Evolutionary conservation across 345 rosid species (phyloP), one percentile per base, ranked within the genome.

Genomic region (Luvunga scandens): DNA sequence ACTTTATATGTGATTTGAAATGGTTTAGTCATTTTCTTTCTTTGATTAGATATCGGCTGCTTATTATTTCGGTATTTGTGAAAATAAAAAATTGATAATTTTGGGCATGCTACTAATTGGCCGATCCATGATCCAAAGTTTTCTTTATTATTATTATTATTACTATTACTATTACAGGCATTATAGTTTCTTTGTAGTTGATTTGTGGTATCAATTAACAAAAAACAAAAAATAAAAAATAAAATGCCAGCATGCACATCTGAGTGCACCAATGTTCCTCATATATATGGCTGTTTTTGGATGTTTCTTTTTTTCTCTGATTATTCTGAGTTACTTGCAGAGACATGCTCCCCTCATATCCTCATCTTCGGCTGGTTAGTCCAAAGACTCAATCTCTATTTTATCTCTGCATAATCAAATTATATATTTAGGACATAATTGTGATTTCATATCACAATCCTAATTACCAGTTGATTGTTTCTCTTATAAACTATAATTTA

Each of bases 341-440:
- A 86, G 99, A 95, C 89, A 81, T 93, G 75, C 97, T 95, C 78
- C 96, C 98, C 81, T 84, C 73, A 14, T 83, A 85, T 85, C 98
- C 96, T 77, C 86, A 83, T 77, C 90, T 95, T 77, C 98, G 97
- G 39, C 91, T 95, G 99, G 99, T 95, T 80, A 86, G 97, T 93
- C 80, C 81, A 56, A 48, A 4, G 16, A 48, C 24, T 61, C 75
- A 19, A 53, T 24, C 31, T 77, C 19, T 24, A 30, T 64, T 65
- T 77, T 4, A 45, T 66, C 45, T 73, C 12, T 67, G 25, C 53
- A 34, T 28, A 42, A 8, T 14, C 13, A 16, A 13, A 22, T 50
- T 22, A 25, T 38, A n/a, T 38, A 27, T 77, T 78, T 24, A 50
- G 76, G 34, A 53, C 66, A 68, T 19, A 60, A n/a, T 31, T 30